phyloP scores from a whole-genome alignment of 192 early-diverging fungal genomes.

The Coemansia sp. region DNA sequence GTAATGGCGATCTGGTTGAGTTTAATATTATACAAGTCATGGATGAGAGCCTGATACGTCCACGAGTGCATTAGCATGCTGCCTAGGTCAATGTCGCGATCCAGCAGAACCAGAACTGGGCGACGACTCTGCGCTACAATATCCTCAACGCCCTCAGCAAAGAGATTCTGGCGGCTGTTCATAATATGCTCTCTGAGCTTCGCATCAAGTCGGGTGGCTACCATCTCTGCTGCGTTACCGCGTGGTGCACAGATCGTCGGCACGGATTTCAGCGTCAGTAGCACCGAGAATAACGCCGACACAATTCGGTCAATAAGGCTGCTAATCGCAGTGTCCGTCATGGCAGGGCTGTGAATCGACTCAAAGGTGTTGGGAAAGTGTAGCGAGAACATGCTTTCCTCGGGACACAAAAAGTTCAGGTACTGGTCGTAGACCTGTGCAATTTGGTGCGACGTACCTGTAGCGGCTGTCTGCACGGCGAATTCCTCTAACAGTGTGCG shows the following conservation, averaged over 20 bases:
- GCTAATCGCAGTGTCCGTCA: constrained; percentile 83
- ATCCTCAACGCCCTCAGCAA: constrained; percentile 62
- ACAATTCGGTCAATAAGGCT: constrained; percentile 80
- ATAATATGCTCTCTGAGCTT: constrained; percentile 90
- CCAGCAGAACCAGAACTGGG: constrained; percentile 84
- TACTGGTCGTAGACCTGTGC: constrained; percentile 98
- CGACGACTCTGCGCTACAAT: constrained; percentile 64
- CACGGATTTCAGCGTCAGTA: constrained; percentile 87
- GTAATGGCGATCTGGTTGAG: constrained; percentile 78
- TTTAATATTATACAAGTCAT: constrained; percentile 93
- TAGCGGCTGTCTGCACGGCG: constrained; percentile 77
- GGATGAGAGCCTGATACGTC: constrained; percentile 97
- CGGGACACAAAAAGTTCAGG: constrained; percentile 91
- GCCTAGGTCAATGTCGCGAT: constrained; percentile 89
- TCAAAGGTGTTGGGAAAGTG: constrained; percentile 82
- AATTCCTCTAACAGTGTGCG: constrained; percentile 92
- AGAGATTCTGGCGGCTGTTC: constrained; percentile 87
- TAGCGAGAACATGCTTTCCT: constrained; percentile 91
- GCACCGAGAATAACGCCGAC: constrained; percentile 82
- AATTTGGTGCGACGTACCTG: constrained; percentile 78
- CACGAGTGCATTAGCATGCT: constrained; percentile 96
- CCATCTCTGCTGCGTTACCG: constrained; percentile 92
- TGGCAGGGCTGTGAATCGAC: constrained; percentile 80
- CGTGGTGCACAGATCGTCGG: constrained; percentile 91
- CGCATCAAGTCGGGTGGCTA: constrained; percentile 88